Evolutionary conservation across 2,329 filamentous ascomycete species (phyloP).

Genomic region (Beauveria australis): DNA sequence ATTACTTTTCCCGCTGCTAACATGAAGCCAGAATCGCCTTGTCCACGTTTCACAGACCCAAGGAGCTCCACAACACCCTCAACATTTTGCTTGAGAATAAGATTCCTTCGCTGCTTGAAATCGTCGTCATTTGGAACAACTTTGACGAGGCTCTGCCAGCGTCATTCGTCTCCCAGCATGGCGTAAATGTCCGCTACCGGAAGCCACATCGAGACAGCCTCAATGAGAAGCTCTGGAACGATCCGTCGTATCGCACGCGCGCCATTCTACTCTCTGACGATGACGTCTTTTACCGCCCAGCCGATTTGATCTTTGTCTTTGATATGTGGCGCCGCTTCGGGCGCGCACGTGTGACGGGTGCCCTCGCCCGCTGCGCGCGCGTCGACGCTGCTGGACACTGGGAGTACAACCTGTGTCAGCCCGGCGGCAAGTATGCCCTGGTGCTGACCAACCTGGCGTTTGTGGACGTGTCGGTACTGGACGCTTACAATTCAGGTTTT

Average conservation of each 20-base stretch:
- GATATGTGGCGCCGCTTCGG: constrained; percentile 32
- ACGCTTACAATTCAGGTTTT: constrained; percentile 31
- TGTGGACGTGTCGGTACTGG: constrained; percentile 29
- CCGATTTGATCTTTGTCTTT: constrained; percentile 32
- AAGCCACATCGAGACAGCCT: constrained; percentile 25
- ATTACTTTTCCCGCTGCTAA: neutral
- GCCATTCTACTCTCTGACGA: constrained; percentile 33
- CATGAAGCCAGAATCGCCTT: constrained; percentile 25
- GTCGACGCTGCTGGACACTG: constrained; percentile 20
- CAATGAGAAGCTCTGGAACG: constrained; percentile 30
- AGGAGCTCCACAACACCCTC: constrained; percentile 26
- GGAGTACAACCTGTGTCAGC: constrained; percentile 26
- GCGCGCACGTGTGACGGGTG: constrained; percentile 25
- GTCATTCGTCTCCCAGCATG: constrained; percentile 21
- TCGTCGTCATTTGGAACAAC: constrained; percentile 32
- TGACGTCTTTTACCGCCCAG: constrained; percentile 30
- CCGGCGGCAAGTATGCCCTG: constrained; percentile 26
- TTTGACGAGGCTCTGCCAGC: constrained; percentile 22
- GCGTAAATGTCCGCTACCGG: constrained; percentile 27
- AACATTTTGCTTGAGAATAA: constrained; percentile 19
- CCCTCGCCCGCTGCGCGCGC: constrained; percentile 27
- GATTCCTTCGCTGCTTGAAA: constrained; percentile 28
- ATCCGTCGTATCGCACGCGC: constrained; percentile 28
- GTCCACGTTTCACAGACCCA: constrained; percentile 28
- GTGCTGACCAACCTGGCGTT: constrained; percentile 31